These are phyloP conservation scores for Ormosia emarginata DNA, from an alignment of 306 rosid genomes.

Conservation along the genomic window DNA sequence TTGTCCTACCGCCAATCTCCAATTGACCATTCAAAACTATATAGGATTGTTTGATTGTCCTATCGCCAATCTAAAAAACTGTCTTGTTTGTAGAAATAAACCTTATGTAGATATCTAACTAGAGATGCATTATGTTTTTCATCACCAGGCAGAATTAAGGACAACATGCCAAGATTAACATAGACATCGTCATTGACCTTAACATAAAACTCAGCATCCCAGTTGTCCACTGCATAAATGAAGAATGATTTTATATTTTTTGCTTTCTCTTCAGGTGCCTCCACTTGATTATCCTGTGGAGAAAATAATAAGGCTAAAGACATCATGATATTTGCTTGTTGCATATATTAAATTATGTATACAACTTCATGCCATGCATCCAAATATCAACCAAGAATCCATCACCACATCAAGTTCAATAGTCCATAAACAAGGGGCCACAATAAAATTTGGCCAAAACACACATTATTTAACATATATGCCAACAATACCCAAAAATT, in stretches of 20 bases:
- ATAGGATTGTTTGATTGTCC: too few relatives aligned
- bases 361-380: not conserved
- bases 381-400: constrained; percentile 9
- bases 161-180: constrained; percentile 63
- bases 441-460: not conserved
- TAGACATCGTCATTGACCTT: constrained; percentile 74
- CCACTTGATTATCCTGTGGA: constrained; percentile 62
- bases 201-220: constrained; percentile 65
- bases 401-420: not conserved
- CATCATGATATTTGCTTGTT: not conserved
- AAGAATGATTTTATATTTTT: constrained; percentile 56
- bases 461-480: not conserved
- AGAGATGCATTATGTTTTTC: not conserved
- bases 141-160: constrained; percentile 24
- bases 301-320: constrained; percentile 13
- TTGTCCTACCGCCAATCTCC: constrained; percentile 82
- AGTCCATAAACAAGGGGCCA: constrained; percentile 1
- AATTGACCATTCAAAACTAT: constrained; percentile 88
- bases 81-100: constrained; percentile 40
- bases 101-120: not conserved
- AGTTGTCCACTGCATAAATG: constrained; percentile 52
- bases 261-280: constrained; percentile 48
- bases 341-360: not conserved
- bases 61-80: not conserved
- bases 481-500: too few relatives aligned